These are phyloP conservation scores for Fusarium nygamai DNA, from an alignment of 2,329 filamentous ascomycete genomes.

Conservation along the genomic window DNA sequence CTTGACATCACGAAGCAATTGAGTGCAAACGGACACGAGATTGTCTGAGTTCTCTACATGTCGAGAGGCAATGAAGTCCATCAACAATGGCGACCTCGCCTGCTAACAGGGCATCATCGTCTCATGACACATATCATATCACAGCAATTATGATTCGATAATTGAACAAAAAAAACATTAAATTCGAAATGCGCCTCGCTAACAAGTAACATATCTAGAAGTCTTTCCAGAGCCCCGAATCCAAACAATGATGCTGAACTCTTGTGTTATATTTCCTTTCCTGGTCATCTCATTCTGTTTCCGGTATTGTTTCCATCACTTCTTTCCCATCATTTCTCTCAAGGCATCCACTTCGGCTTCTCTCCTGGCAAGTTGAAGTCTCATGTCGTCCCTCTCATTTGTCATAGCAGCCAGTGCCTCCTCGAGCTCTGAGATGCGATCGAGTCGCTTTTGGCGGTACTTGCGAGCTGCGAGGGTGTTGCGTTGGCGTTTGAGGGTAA, in stretches of 20 bases:
- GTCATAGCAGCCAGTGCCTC: constrained; percentile 66
- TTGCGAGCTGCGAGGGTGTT: constrained; percentile 78
- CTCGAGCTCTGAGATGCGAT: constrained; percentile 72
- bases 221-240: constrained; percentile 22
- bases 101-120: constrained; percentile 27
- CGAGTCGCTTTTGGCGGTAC: constrained; percentile 76
- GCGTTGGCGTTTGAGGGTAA: constrained; percentile 66
- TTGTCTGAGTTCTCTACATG: not conserved
- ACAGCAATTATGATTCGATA: not conserved
- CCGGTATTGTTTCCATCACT: not conserved
- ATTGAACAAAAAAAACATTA: constrained; percentile 4
- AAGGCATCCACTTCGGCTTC: constrained; percentile 73
- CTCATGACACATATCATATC: constrained; percentile 2
- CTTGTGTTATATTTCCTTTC: not conserved
- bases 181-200: constrained; percentile 10
- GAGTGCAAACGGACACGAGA: not conserved
- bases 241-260: not conserved
- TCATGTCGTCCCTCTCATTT: constrained; percentile 70
- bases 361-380: constrained; percentile 68
- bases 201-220: constrained; percentile 22
- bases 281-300: constrained; percentile 29
- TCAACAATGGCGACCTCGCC: constrained; percentile 40
- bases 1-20: not conserved
- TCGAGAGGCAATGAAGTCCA: constrained; percentile 44
- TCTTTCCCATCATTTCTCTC: constrained; percentile 58